Evolutionary conservation across 208 protist genomes (phyloP).

Genomic region (Leishmania lainsoni): DNA sequence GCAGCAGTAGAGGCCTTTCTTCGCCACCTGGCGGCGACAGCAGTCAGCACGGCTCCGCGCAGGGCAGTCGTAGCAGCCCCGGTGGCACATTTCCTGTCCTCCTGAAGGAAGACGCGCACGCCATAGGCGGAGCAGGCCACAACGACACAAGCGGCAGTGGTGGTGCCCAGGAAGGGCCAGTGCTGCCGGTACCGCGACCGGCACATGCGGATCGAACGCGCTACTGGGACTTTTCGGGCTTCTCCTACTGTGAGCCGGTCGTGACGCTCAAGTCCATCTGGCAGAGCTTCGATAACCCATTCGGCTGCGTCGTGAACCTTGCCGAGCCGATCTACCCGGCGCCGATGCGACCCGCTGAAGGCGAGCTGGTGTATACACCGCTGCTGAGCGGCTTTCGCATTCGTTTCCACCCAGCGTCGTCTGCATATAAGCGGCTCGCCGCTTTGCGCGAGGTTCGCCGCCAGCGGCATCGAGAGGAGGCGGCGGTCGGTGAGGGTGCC

Average conservation of each 20-base stretch:
- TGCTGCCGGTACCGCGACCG: slow-evolving; percentile 2
- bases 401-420: slow-evolving; percentile 65
- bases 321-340: slow-evolving; percentile 52
- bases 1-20: neutral
- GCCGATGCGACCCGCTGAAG: slow-evolving; percentile 63
- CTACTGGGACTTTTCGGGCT: slow-evolving; percentile 47
- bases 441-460: slow-evolving; percentile 43
- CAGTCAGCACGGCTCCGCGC: slow-evolving; percentile 22
- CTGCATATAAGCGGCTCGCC: slow-evolving; percentile 53
- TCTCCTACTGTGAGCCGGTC: slow-evolving; percentile 71
- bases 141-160: neutral
- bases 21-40: slow-evolving; percentile 1
- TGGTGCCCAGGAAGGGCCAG: neutral
- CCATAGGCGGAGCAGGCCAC: neutral
- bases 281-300: slow-evolving; percentile 76
- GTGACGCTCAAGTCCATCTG: slow-evolving; percentile 66
- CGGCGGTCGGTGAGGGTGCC: neutral
- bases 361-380: slow-evolving; percentile 78
- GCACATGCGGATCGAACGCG: slow-evolving; percentile 19
- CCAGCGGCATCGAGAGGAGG: slow-evolving; percentile 29
- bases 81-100: neutral
- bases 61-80: slow-evolving; percentile 11
- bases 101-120: slow-evolving; percentile 6
- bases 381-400: slow-evolving; percentile 86
- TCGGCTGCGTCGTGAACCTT: slow-evolving; percentile 74